A percentile compares a stretch with the other conserved stretches of the same genome.
These are phyloP conservation scores for Multifurca ochricompacta DNA, from an alignment of 768 basidiomycete genomes.

Conservation along the genomic window DNA sequence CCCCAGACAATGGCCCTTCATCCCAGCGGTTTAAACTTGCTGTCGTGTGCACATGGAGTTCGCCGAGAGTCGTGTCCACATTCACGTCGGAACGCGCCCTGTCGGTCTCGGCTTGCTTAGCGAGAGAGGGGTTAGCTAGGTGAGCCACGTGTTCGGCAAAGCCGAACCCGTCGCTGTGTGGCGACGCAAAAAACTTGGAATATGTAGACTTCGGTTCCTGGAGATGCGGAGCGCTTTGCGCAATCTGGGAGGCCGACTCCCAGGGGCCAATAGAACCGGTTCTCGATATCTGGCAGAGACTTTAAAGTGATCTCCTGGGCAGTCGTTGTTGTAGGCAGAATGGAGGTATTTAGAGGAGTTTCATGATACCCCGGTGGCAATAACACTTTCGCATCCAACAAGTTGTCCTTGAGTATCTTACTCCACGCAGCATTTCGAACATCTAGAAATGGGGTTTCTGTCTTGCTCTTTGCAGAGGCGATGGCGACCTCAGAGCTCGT, in stretches of 20 bases:
- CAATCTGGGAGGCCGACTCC: conserved; percentile 48
- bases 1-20: neutral
- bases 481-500: conserved; percentile 15
- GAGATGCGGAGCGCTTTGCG: neutral
- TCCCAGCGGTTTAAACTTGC: neutral
- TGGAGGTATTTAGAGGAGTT: neutral
- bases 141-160: neutral
- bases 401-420: neutral
- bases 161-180: neutral
- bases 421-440: conserved; percentile 28
- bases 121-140: neutral
- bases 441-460: conserved; percentile 33
- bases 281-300: neutral
- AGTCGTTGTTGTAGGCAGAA: neutral
- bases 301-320: neutral
- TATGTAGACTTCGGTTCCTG: neutral
- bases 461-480: conserved; percentile 1
- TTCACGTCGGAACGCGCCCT: neutral
- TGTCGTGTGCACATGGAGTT: neutral
- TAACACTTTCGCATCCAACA: neutral
- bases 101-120: neutral
- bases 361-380: neutral
- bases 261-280: conserved; percentile 37
- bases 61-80: neutral
- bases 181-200: conserved; percentile 12